Conservation (phyloP, 495 filamentous ascomycete species). For the Talaromyces thailandensis region DNA sequence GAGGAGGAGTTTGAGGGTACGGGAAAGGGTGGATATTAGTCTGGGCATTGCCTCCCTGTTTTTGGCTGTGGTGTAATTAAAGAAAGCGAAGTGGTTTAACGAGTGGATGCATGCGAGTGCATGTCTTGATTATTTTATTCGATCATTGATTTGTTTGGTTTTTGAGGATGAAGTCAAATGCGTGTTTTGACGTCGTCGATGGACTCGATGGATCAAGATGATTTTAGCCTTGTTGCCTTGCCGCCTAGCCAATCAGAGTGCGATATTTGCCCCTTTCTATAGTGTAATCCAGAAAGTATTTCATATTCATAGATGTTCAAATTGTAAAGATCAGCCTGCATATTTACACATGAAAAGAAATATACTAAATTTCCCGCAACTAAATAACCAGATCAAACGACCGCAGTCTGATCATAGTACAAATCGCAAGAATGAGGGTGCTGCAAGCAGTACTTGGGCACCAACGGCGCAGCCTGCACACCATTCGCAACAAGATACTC, state of each 20-base stretch:
- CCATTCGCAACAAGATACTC: slow-evolving; percentile 49
- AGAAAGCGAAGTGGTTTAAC: background rate
- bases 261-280: background rate
- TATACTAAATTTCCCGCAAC: background rate
- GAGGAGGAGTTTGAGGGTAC: background rate
- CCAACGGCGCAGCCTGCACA: slow-evolving; percentile 34
- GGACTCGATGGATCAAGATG: background rate
- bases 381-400: slow-evolving; percentile 8
- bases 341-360: slow-evolving; percentile 1
- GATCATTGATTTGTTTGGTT: background rate
- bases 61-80: background rate
- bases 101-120: background rate
- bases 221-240: background rate
- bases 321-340: background rate
- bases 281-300: background rate
- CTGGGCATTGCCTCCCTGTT: background rate
- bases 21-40: slow-evolving; percentile 1
- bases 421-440: slow-evolving; percentile 49
- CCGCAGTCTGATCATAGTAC: slow-evolving; percentile 37
- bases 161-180: background rate
- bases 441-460: slow-evolving; percentile 48
- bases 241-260: background rate
- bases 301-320: background rate
- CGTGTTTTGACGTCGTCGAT: background rate
- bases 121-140: background rate